phyloP scores from a whole-genome alignment of 345 rosid species.

The Aurinia saxatilis region DNA sequence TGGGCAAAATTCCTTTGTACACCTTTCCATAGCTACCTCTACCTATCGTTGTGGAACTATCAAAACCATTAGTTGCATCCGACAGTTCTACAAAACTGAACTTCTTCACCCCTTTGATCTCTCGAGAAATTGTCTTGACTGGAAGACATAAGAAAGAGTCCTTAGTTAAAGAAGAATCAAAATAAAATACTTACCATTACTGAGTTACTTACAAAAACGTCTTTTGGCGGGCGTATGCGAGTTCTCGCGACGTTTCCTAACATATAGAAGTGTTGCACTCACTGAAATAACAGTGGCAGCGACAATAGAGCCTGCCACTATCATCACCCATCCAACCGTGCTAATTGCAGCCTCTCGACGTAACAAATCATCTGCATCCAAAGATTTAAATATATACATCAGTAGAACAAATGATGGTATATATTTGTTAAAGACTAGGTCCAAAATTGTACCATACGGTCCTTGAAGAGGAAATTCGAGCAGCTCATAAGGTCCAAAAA shows the following conservation, averaged over 20 bases:
- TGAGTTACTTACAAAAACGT: slow-evolving; percentile 43
- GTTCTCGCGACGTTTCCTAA: slow-evolving; percentile 32
- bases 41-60: slow-evolving; percentile 58
- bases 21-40: slow-evolving; percentile 87
- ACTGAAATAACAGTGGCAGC: slow-evolving; percentile 37
- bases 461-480: slow-evolving; percentile 70
- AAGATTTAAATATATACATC: not conserved
- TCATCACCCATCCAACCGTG: slow-evolving; percentile 40
- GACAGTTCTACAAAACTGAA: slow-evolving; percentile 66
- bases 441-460: slow-evolving; percentile 46
- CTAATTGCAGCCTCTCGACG: slow-evolving; percentile 22
- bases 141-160: slow-evolving; percentile 39
- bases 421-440: not conserved
- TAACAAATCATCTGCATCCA: not conserved
- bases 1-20: slow-evolving; percentile 57
- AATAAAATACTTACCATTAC: not conserved
- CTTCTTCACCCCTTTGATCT: slow-evolving; percentile 47
- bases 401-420: not conserved
- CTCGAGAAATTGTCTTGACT: slow-evolving; percentile 14
- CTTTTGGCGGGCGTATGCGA: slow-evolving; percentile 37
- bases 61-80: slow-evolving; percentile 60
- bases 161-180: not conserved
- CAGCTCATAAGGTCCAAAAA: slow-evolving; percentile 84
- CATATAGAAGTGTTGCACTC: slow-evolving; percentile 32
- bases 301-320: slow-evolving; percentile 39